Evolutionary conservation across 2,329 filamentous ascomycete genomes (phyloP).

Genomic region (Dothideomycetes sp.): DNA sequence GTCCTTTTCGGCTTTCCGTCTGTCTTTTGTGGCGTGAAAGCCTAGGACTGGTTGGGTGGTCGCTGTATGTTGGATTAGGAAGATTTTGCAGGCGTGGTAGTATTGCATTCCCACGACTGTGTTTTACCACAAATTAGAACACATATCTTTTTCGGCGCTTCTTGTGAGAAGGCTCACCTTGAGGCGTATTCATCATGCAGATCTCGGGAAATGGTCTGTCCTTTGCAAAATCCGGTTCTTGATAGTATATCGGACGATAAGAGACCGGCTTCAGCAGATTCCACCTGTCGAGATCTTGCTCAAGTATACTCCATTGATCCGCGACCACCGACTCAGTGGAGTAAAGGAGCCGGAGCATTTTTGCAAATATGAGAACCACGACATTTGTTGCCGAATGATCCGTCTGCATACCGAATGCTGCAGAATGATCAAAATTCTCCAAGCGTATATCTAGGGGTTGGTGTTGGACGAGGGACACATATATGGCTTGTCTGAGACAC

Average conservation of each 20-base stretch:
- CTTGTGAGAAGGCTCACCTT: constrained; percentile 11
- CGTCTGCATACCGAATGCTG: constrained; percentile 25
- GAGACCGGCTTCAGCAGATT: constrained; percentile 9
- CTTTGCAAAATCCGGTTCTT: constrained; percentile 8
- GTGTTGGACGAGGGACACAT: constrained; percentile 26
- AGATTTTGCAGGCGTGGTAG: constrained; percentile 23
- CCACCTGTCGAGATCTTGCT: constrained; percentile 12
- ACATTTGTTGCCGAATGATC: constrained; percentile 28
- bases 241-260: constrained; percentile 19
- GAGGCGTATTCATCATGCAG: constrained; percentile 23
- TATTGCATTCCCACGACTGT: constrained; percentile 25
- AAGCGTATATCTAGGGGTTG: constrained; percentile 27
- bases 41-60: constrained; percentile 9
- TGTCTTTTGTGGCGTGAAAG: constrained; percentile 12
- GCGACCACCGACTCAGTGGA: neutral
- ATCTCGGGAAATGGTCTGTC: constrained; percentile 19
- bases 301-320: neutral
- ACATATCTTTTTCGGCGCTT: neutral
- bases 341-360: constrained; percentile 20
- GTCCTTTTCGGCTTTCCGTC: constrained; percentile 9
- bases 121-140: neutral
- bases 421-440: constrained; percentile 27
- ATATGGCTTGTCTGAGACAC: constrained; percentile 30
- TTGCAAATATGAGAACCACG: constrained; percentile 28
- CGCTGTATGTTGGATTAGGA: constrained; percentile 13